phyloP scores from a whole-genome alignment of 1,284 basidiomycete species.

The Puccinia novopanici region DNA sequence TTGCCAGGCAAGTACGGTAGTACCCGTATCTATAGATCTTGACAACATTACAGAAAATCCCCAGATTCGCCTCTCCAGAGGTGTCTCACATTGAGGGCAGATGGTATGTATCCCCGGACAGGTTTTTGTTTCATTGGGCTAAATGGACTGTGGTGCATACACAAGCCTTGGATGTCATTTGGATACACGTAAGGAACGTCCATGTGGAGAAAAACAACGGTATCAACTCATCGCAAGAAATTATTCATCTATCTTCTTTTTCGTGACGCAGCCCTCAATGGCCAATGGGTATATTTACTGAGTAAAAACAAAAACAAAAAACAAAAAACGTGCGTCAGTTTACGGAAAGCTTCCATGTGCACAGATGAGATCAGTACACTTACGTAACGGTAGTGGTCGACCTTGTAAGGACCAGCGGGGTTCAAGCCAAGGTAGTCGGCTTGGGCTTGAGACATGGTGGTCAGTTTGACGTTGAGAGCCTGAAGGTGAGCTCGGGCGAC shows the following conservation, averaged over 20 bases:
- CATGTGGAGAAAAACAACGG: background rate
- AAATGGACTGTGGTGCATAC: background rate
- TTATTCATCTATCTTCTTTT: background rate
- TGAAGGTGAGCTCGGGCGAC: constrained; percentile 92
- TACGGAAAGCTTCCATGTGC: background rate
- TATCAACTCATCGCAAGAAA: constrained; percentile 11
- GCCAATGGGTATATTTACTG: constrained; percentile 1
- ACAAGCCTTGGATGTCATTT: background rate
- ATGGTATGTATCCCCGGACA: no score
- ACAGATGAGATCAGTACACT: background rate
- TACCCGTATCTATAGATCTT: no score
- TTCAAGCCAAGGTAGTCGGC: constrained; percentile 91
- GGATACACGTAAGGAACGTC: background rate
- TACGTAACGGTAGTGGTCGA: constrained; percentile 59
- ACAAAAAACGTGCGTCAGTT: background rate
- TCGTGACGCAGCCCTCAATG: background rate
- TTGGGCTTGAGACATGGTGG: constrained; percentile 75
- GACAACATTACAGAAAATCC: no score
- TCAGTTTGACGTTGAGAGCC: constrained; percentile 91
- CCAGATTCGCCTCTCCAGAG: no score
- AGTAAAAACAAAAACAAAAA: background rate
- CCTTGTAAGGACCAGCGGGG: constrained; percentile 81
- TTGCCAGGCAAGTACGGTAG: no score
- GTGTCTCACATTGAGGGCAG: no score
- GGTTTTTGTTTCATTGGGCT: background rate